Base-by-base conservation (phyloP, 1,139 yeast species). In the Candida gigantensis region DNA sequence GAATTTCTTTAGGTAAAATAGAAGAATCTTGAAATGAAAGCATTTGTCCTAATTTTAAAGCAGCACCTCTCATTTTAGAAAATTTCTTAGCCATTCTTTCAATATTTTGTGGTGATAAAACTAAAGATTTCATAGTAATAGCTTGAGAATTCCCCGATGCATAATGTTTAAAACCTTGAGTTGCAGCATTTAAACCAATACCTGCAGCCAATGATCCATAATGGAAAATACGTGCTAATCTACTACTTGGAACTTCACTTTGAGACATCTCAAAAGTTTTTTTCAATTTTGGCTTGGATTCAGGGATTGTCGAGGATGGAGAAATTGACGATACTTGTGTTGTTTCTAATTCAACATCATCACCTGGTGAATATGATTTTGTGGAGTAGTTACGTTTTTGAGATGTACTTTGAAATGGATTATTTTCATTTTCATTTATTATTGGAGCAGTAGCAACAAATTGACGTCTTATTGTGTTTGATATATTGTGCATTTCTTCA, bases 61-160 rank as follows among this genome's bases (percentile, higher is more conserved):
- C 99, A 3, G 98, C 99, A 10, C 99, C 99, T 55, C 99, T 76
- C 99, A 92, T 92, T 55, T 86, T 81, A 36, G 94, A 81, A 51
- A 92, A 79, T 58, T 88, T 89, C 48, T 77, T 79, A 11, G 96
- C 95, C 71, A 92, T 78, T 37, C 95, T 66, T 52, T 92, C 96
- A 33, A 92, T 81, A 58, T 92, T 92, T 18, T 78, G 77, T 2
- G 95, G 90, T 4, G 88, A 82, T 46, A 92, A 68, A 3, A 94
- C 66, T 32, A 89, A 60, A 2, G 84, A 77, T 43, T 74, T 74
- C 61, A 81, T 62, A 10, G 77, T 64, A n/a, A 83, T 69, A 2
- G 47, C 38, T 12, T 41, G 28, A 4, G 72, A 52, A 29, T 62
- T 58, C 2, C 72, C 73, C 18, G 69, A 58, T 0, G 87, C 83